Percentiles rank a stretch among this genome's conserved stretches.
Evolutionary conservation across 176 grass and related monocot species (phyloP).

Genomic region (Triticum urartu): DNA sequence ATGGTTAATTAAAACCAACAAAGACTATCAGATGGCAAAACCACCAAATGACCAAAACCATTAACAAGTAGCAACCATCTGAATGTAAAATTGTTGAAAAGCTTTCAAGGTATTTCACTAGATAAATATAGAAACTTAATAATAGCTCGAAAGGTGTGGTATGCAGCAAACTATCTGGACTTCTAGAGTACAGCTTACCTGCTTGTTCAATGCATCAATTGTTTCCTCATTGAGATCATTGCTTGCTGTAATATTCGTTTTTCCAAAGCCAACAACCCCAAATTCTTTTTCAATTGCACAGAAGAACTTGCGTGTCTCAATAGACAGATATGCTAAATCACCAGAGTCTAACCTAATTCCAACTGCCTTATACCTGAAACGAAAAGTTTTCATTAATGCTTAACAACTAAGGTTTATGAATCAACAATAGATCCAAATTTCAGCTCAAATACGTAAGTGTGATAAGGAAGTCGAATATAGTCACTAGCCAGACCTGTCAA

Average conservation of each 20-base stretch:
- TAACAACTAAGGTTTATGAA: background rate
- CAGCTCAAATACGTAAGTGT: background rate
- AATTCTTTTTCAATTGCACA: slow-evolving; percentile 77
- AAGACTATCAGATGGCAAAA: background rate
- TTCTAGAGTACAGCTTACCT: slow-evolving; percentile 49
- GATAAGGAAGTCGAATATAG: background rate
- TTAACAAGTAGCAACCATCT: background rate
- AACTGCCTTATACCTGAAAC: slow-evolving; percentile 76
- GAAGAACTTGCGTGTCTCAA: slow-evolving; percentile 74
- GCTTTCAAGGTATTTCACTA: background rate
- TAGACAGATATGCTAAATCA: slow-evolving; percentile 87
- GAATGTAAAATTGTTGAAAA: background rate
- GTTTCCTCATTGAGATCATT: slow-evolving; percentile 99
- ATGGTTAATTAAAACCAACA: background rate
- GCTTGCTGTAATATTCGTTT: slow-evolving; percentile 83
- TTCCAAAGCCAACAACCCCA: slow-evolving; percentile 57
- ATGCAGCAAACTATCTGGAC: background rate
- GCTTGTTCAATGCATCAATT: slow-evolving; percentile 97
- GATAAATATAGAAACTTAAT: background rate
- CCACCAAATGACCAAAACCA: background rate
- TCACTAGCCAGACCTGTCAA: background rate
- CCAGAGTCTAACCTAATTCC: slow-evolving; percentile 97
- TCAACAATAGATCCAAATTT: background rate
- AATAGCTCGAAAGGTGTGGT: background rate
- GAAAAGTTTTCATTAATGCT: background rate